phyloP scores from a whole-genome alignment of 2,329 filamentous ascomycete species.

The Ceratocystis destructans region DNA sequence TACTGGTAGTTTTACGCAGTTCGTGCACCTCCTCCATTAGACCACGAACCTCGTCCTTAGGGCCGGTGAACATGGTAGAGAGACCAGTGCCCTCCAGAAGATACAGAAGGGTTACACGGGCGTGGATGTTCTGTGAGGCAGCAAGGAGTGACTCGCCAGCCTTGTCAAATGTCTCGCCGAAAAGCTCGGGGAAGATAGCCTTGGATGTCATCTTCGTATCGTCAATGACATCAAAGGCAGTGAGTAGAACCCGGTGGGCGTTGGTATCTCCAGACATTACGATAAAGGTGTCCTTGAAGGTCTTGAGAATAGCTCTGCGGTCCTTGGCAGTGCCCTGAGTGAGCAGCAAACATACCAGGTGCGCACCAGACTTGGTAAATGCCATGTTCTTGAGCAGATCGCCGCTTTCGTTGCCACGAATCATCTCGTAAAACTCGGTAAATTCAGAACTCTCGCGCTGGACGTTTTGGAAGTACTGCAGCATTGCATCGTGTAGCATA shows the following conservation, averaged over 20 bases:
- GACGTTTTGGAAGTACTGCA: conserved; percentile 82
- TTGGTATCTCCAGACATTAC: conserved; percentile 68
- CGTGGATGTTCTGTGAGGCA: conserved; percentile 51
- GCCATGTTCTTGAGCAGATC: conserved; percentile 90
- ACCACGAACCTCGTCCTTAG: conserved; percentile 46
- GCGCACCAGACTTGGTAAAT: conserved; percentile 79
- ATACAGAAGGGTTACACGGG: conserved; percentile 59
- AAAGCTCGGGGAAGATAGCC: conserved; percentile 71
- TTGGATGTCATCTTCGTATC: conserved; percentile 84
- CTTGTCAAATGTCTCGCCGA: conserved; percentile 55
- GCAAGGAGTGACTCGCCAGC: conserved; percentile 51
- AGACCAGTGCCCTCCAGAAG: conserved; percentile 56
- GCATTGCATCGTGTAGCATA: conserved; percentile 95
- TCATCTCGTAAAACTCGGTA: conserved; percentile 72
- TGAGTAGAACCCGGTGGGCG: conserved; percentile 68
- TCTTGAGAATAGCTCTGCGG: conserved; percentile 73
- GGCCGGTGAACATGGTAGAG: conserved; percentile 47
- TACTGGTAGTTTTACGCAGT: conserved; percentile 72
- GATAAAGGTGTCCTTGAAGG: conserved; percentile 80
- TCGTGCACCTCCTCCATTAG: conserved; percentile 59
- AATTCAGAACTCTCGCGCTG: conserved; percentile 67
- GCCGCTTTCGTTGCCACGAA: conserved; percentile 83
- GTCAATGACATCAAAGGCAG: conserved; percentile 82
- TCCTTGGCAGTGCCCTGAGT: conserved; percentile 85
- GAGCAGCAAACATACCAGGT: conserved; percentile 66